Conservation (phyloP, 768 basidiomycete genomes). For the Mycena vitilis region DNA sequence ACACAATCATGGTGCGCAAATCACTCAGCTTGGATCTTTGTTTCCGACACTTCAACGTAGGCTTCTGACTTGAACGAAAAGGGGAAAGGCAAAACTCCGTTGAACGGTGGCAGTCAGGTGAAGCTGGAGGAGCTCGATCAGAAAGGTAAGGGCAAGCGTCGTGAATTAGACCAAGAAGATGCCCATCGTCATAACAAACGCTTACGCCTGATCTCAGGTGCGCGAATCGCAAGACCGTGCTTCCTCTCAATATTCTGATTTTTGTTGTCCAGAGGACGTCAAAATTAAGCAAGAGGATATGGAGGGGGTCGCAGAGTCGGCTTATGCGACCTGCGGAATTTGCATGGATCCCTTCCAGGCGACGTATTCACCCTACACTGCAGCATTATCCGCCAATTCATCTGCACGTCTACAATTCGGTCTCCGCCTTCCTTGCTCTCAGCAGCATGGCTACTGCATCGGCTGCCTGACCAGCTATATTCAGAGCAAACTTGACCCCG, state of each 20-base stretch:
- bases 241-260: background rate
- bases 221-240: background rate
- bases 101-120: slow-evolving; percentile 8
- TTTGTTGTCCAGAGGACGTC: slow-evolving; percentile 27
- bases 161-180: background rate
- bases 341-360: slow-evolving; percentile 52
- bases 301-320: slow-evolving; percentile 12
- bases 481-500: slow-evolving; percentile 49
- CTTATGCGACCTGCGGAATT: slow-evolving; percentile 49
- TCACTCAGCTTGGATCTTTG: background rate
- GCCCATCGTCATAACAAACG: slow-evolving; percentile 17
- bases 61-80: slow-evolving; percentile 44
- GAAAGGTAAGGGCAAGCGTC: slow-evolving; percentile 17
- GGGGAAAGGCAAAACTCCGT: slow-evolving; percentile 43
- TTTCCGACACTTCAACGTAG: slow-evolving; percentile 28
- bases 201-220: slow-evolving; percentile 20
- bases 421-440: slow-evolving; percentile 48
- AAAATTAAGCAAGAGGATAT: slow-evolving; percentile 30
- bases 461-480: slow-evolving; percentile 50
- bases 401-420: slow-evolving; percentile 50
- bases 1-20: slow-evolving; percentile 40
- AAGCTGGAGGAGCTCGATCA: slow-evolving; percentile 15
- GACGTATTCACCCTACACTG: slow-evolving; percentile 47
- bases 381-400: slow-evolving; percentile 48
- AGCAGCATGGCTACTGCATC: slow-evolving; percentile 49